A percentile compares a stretch with the other conserved stretches of the same genome.
Conservation (phyloP, 768 basidiomycete species). For the Termitomyces sp. region DNA sequence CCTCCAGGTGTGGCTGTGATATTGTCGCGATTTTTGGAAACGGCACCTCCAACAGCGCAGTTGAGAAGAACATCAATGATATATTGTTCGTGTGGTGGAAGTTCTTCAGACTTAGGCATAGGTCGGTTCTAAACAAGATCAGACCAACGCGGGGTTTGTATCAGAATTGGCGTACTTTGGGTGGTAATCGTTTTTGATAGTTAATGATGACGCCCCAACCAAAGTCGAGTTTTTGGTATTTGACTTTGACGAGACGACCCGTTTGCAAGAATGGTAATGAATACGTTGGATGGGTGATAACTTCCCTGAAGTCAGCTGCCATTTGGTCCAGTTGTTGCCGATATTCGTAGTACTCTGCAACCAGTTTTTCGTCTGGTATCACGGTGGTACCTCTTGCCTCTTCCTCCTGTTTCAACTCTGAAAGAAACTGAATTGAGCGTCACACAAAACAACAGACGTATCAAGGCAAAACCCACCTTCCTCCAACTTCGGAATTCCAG, state of each 20-base stretch:
- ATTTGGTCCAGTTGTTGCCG: conserved; percentile 93
- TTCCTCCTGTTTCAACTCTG: conserved; percentile 78
- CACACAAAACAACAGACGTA: background rate
- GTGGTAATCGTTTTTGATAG: conserved; percentile 81
- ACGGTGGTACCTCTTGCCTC: conserved; percentile 54
- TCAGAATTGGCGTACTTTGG: conserved; percentile 51
- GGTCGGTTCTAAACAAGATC: conserved; percentile 49
- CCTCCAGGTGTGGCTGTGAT: conserved; percentile 60
- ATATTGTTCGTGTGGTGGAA: conserved; percentile 86
- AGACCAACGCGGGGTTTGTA: background rate
- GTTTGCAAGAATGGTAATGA: conserved; percentile 91
- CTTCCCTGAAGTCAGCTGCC: conserved; percentile 81
- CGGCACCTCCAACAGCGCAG: conserved; percentile 58
- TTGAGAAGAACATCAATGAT: conserved; percentile 90
- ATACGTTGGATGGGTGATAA: conserved; percentile 94
- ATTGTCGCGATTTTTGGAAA: conserved; percentile 56
- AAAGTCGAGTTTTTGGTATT: conserved; percentile 83
- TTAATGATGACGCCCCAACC: conserved; percentile 97
- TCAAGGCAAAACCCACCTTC: conserved; percentile 52
- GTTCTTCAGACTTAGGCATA: conserved; percentile 62
- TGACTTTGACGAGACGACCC: conserved; percentile 90
- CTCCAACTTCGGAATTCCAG: conserved; percentile 82
- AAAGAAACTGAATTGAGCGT: background rate
- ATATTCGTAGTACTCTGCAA: conserved; percentile 89
- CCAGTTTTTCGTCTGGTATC: conserved; percentile 81